Percentiles rank a stretch among this genome's conserved stretches.
Conservation (phyloP, 192 early-diverging fungal genomes). For the Thamnidium elegans region DNA sequence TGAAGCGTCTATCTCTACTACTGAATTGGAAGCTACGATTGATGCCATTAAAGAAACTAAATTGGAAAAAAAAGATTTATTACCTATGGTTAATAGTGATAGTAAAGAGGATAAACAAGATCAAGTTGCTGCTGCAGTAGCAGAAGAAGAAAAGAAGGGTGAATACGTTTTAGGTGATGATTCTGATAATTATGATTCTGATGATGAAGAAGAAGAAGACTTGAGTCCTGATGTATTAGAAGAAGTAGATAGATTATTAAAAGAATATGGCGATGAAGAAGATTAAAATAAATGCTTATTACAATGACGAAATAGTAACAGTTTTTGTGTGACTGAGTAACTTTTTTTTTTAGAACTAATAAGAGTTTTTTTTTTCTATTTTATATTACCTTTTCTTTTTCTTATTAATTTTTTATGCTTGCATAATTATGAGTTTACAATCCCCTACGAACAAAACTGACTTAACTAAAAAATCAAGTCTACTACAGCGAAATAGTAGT, state of each 20-base stretch:
- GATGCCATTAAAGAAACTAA: background rate
- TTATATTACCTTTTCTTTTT: background rate
- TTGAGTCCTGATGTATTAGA: constrained; percentile 35
- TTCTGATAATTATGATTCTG: constrained; percentile 14
- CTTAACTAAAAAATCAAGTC: background rate
- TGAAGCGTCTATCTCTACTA: constrained; percentile 26
- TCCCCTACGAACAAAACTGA: background rate
- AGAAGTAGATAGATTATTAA: constrained; percentile 47
- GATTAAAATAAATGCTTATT: background rate
- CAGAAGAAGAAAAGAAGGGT: background rate
- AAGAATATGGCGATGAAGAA: constrained; percentile 23
- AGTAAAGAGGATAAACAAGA: background rate
- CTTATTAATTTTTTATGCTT: background rate
- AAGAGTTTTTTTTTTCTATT: no score
- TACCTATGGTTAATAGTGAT: background rate
- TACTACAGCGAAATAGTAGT: constrained; percentile 36
- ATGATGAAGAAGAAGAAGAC: constrained; percentile 26
- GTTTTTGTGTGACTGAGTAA: background rate
- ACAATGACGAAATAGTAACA: background rate
- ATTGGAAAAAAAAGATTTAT: background rate
- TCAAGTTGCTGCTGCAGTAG: background rate
- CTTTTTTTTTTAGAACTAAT: background rate
- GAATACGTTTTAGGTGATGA: background rate
- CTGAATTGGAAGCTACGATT: constrained; percentile 20
- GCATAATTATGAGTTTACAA: background rate